Conservation (phyloP, 805 yeast species). For the Phaffomyces antillensis region DNA sequence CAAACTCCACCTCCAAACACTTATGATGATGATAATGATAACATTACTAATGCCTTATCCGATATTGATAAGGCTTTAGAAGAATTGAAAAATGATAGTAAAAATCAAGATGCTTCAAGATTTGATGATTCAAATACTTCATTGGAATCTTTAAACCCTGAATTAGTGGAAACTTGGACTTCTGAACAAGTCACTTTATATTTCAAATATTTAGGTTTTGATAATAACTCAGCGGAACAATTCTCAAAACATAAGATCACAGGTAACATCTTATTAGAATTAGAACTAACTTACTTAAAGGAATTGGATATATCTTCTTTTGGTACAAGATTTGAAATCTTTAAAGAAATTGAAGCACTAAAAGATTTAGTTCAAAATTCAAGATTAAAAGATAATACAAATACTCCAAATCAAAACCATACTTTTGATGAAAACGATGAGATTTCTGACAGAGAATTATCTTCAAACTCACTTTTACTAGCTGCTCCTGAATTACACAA, state of each 20-base stretch:
- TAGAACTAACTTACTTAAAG: conserved; percentile 79
- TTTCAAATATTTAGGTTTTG: conserved; percentile 69
- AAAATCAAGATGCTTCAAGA: conserved; percentile 10
- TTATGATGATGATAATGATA: conserved; percentile 14
- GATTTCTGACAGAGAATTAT: conserved; percentile 5
- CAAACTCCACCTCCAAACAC: not conserved
- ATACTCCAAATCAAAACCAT: not conserved
- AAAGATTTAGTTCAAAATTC: conserved; percentile 18
- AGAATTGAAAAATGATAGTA: conserved; percentile 40
- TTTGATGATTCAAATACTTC: conserved; percentile 13
- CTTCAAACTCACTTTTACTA: conserved; percentile 1
- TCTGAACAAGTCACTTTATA: conserved; percentile 81
- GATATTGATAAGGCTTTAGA: conserved; percentile 70
- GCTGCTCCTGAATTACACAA: conserved; percentile 8
- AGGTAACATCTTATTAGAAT: conserved; percentile 76
- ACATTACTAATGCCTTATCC: conserved; percentile 49
- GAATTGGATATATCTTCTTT: conserved; percentile 89
- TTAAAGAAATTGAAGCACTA: conserved; percentile 77
- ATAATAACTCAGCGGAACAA: conserved; percentile 62
- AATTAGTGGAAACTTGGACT: conserved; percentile 59
- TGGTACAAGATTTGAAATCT: conserved; percentile 91
- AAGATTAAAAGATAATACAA: not conserved
- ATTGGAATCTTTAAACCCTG: conserved; percentile 35
- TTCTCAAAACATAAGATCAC: conserved; percentile 85
- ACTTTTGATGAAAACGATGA: conserved; percentile 10